phyloP scores from a whole-genome alignment of 2,329 filamentous ascomycete genomes.

The Colletotrichum gigasporum region DNA sequence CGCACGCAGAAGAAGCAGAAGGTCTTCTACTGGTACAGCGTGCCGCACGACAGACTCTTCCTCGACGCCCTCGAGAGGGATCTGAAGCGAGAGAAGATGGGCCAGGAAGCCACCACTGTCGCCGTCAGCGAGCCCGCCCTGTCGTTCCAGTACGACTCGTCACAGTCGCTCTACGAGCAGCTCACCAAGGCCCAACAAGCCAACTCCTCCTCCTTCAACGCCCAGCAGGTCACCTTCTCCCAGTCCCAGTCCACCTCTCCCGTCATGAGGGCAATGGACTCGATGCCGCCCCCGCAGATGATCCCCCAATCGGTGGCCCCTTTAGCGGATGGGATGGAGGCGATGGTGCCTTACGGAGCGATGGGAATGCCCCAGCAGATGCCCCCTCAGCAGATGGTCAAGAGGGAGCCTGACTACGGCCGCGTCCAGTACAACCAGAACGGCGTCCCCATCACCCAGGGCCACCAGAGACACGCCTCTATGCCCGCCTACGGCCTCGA shows the following conservation, averaged over 20 bases:
- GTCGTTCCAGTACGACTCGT: conserved; percentile 99
- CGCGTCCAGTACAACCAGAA: conserved; percentile 92
- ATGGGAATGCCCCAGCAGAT: conserved; percentile 56
- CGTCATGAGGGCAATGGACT: conserved; percentile 88
- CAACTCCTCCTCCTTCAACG: conserved; percentile 95
- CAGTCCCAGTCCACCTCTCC: conserved; percentile 88
- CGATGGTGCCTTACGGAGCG: conserved; percentile 74
- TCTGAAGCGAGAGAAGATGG: conserved; percentile 99
- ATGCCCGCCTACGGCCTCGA: conserved; percentile 96
- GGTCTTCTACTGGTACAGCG: conserved; percentile 99
- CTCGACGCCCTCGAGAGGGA: conserved; percentile 97
- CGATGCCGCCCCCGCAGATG: conserved; percentile 92
- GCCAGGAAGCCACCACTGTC: conserved; percentile 95
- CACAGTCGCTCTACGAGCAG: conserved; percentile 98
- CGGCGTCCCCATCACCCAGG: conserved; percentile 82
- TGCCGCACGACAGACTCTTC: conserved; percentile 96
- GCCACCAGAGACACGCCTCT: conserved; percentile 94
- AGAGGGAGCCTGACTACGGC: conserved; percentile 86
- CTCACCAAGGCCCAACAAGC: conserved; percentile 99
- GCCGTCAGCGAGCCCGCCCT: conserved; percentile 96
- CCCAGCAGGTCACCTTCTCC: conserved; percentile 73
- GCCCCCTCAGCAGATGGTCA: conserved; percentile 71
- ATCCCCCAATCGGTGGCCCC: conserved; percentile 68
- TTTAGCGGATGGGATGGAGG: conserved; percentile 73
- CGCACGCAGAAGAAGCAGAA: conserved; percentile 99